Percentiles rank a stretch among this genome's conserved stretches.
Conservation (phyloP, 225 moss, liverwort and hornwort species). For the Takakia lepidozioides region DNA sequence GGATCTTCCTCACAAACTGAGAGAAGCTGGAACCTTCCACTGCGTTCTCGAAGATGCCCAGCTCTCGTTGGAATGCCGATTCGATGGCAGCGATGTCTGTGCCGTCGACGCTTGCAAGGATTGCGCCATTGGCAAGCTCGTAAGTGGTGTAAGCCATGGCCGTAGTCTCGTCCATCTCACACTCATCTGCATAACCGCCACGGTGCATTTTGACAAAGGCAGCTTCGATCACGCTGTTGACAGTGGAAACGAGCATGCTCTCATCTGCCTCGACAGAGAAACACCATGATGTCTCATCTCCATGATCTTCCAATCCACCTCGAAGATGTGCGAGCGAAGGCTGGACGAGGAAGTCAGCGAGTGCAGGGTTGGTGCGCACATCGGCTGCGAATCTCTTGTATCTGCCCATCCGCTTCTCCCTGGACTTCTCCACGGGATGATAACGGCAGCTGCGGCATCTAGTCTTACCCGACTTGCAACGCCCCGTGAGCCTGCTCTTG, state of each 20-base stretch:
- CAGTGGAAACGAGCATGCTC: neutral
- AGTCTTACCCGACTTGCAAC: conserved; percentile 17
- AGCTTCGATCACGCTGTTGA: neutral
- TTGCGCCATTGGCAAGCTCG: too few species aligned
- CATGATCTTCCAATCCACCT: neutral
- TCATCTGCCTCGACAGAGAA: neutral
- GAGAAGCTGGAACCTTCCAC: too few species aligned
- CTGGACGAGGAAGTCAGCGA: conserved; percentile 14
- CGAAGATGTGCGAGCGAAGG: neutral
- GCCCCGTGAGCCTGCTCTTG: conserved; percentile 20
- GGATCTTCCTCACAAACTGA: neutral
- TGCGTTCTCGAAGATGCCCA: too few species aligned
- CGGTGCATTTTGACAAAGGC: neutral
- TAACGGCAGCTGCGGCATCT: conserved; percentile 27
- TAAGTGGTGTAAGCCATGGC: too few species aligned
- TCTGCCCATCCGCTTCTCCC: conserved; percentile 8
- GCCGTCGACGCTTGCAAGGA: too few species aligned
- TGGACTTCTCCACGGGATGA: conserved; percentile 18
- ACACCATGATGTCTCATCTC: neutral
- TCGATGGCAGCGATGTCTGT: neutral
- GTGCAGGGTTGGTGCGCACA: conserved; percentile 17
- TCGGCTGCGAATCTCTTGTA: conserved; percentile 19
- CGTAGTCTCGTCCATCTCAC: neutral
- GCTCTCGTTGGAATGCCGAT: neutral
- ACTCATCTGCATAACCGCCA: neutral